Percentiles rank a stretch among this genome's conserved stretches.
Conservation (phyloP, 345 rosid genomes). For the Aquilaria malaccensis region DNA sequence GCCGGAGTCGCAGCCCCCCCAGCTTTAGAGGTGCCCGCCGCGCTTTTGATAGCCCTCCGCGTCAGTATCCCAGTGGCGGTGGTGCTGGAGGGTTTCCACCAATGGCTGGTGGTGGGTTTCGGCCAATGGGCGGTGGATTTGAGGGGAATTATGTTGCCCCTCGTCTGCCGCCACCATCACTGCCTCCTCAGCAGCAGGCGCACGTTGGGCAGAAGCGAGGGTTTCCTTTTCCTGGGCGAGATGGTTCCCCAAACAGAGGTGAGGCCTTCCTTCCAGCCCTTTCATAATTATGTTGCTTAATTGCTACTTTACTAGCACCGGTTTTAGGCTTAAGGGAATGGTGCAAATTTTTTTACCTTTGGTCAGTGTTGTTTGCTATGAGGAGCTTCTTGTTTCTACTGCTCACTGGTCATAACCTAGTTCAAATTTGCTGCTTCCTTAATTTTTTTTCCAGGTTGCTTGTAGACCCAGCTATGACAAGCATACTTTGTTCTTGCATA, state of each 20-base stretch:
- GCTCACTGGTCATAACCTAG: slow-evolving; percentile 8
- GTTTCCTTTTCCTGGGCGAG: slow-evolving; percentile 35
- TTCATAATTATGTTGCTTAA: background rate
- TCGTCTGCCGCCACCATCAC: slow-evolving; percentile 16
- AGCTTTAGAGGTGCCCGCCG: slow-evolving; percentile 36
- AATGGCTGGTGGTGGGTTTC: slow-evolving; percentile 24
- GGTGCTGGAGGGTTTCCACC: slow-evolving; percentile 27
- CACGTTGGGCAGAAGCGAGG: slow-evolving; percentile 65
- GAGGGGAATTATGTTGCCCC: slow-evolving; percentile 22
- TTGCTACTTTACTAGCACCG: background rate
- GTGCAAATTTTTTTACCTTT: too few relatives aligned
- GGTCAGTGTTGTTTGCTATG: too few relatives aligned
- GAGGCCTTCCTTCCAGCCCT: too few relatives aligned
- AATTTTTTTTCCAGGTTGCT: too few relatives aligned
- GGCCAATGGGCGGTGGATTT: slow-evolving; percentile 27
- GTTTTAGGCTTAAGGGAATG: too few relatives aligned
- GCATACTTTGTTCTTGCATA: too few relatives aligned
- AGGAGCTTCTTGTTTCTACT: too few relatives aligned
- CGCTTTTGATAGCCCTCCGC: slow-evolving; percentile 54
- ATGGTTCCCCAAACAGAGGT: slow-evolving; percentile 38
- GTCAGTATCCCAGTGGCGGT: slow-evolving; percentile 22
- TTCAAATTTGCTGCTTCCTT: slow-evolving; percentile 1
- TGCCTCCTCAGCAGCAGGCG: slow-evolving; percentile 23
- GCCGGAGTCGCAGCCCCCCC: slow-evolving; percentile 57
- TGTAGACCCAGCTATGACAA: too few relatives aligned